Evolutionary conservation across 2,329 filamentous ascomycete genomes (phyloP), one percentile per base, ranked within the genome.

Genomic region (Thelonectria blattea): DNA sequence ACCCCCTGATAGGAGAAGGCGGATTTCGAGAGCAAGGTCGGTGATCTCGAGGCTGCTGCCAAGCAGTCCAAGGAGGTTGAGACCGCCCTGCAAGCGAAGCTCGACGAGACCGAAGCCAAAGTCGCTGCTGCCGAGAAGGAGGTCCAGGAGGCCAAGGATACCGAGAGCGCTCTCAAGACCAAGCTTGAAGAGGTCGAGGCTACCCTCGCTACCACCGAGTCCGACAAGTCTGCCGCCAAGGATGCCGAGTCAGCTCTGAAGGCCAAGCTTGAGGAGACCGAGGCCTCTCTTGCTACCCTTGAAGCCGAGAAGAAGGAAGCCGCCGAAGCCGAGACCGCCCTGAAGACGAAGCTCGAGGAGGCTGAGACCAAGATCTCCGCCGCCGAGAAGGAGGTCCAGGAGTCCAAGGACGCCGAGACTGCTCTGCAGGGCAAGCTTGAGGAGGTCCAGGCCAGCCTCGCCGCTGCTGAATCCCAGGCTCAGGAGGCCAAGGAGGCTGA

Each of bases 1-100:
- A 70, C 65, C 22, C 24, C n/a, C 32, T 18, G 6, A 22, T 39
- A 70, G 68, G 68, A 70, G 62, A 71, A 69, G 60, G 51, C 48
- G 18, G 55, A 62, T n/a, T 8, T 50, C 22, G 58, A 68, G 61
- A 20, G 60, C 48, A 67, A 66, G 45, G 45, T 47, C 20, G 22
- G 20, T 15, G 45, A 47, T 27, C 58, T 60, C 14, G 65, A 67
- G 22, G 61, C 65, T 37, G 47, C 41, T 32, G 56, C 64, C 53
- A 49, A 45, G 18, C 54, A 64, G 14, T 49, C 52, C 15, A 65
- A 69, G 63, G 64, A 66, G 14, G 53, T 61, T 12, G 66, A 68
- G 47, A 55, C 61, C 2, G 58, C 58, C 15, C 50, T 68, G 46
- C 64, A 68, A 65, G 12, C 61, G 8, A 64, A 64, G 61, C 56